Conservation (phyloP, 208 protist genomes). For the Leishmania aethiopica region DNA sequence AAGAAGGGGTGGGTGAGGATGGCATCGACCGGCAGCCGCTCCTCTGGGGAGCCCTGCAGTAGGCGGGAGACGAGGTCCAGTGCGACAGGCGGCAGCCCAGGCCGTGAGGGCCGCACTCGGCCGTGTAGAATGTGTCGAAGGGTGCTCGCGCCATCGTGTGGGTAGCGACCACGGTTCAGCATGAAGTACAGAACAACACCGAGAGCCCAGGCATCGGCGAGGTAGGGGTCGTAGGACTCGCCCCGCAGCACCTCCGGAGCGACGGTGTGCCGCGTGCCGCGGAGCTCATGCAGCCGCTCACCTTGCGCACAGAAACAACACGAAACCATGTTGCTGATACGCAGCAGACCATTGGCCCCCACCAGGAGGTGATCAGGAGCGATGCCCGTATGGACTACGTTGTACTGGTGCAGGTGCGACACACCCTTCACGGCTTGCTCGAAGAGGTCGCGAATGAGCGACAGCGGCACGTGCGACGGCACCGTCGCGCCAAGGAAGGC, state of each 20-base stretch:
- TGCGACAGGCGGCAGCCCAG: slow-evolving; percentile 45
- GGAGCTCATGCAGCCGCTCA: slow-evolving; percentile 52
- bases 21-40: slow-evolving; percentile 65
- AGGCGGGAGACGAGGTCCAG: slow-evolving; percentile 62
- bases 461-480: slow-evolving; percentile 18
- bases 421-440: slow-evolving; percentile 75
- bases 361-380: slow-evolving; percentile 89
- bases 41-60: slow-evolving; percentile 54
- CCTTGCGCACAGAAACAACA: slow-evolving; percentile 61
- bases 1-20: slow-evolving; percentile 77
- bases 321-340: slow-evolving; percentile 78
- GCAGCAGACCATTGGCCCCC: slow-evolving; percentile 57
- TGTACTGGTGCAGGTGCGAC: slow-evolving; percentile 71
- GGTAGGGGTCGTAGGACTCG: slow-evolving; percentile 74
- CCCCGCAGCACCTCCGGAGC: slow-evolving; percentile 79
- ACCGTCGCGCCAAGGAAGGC: background rate
- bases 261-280: slow-evolving; percentile 85
- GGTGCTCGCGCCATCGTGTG: slow-evolving; percentile 88
- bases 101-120: slow-evolving; percentile 52
- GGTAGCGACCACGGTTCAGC: slow-evolving; percentile 84
- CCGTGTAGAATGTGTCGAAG: slow-evolving; percentile 81
- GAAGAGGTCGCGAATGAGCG: slow-evolving; percentile 49
- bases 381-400: slow-evolving; percentile 79
- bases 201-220: slow-evolving; percentile 82
- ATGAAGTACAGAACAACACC: slow-evolving; percentile 90